Percentiles rank a stretch among this genome's conserved stretches.
Evolutionary conservation across 2,329 filamentous ascomycete species (phyloP).

Genomic region (Colletotrichum melonis): DNA sequence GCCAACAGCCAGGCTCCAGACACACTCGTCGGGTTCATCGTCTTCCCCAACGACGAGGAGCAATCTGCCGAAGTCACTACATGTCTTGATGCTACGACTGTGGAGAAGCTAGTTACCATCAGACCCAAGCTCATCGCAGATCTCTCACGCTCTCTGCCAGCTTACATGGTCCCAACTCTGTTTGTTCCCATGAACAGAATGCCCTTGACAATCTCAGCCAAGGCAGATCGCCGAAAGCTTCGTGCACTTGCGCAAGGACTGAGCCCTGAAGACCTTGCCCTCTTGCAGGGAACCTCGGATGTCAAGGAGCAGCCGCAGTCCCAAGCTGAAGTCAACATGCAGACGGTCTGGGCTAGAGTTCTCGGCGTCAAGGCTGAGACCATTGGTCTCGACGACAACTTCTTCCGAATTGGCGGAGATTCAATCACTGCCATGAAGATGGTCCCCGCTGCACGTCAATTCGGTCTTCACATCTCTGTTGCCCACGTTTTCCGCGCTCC

Average conservation of each 20-base stretch:
- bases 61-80: neutral
- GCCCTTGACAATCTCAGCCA: constrained; percentile 5
- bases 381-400: constrained; percentile 37
- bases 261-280: neutral
- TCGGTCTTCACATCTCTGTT: neutral
- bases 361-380: constrained; percentile 13
- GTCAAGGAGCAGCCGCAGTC: constrained; percentile 3
- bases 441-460: neutral
- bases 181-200: neutral
- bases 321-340: constrained; percentile 21
- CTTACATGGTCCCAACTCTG: constrained; percentile 7
- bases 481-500: neutral
- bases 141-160: neutral
- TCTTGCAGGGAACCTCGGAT: neutral
- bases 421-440: constrained; percentile 38
- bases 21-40: neutral
- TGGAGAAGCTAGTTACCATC: neutral
- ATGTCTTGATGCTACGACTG: neutral
- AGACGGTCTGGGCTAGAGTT: constrained; percentile 33
- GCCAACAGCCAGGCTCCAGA: neutral
- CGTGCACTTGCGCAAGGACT: neutral
- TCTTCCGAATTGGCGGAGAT: constrained; percentile 38
- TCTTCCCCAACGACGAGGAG: neutral
- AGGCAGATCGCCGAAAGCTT: neutral
- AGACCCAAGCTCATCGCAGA: neutral